Evolutionary conservation across 2,329 filamentous ascomycete species (phyloP), one percentile per base, ranked within the genome.

Genomic region (Fusarium longipes): DNA sequence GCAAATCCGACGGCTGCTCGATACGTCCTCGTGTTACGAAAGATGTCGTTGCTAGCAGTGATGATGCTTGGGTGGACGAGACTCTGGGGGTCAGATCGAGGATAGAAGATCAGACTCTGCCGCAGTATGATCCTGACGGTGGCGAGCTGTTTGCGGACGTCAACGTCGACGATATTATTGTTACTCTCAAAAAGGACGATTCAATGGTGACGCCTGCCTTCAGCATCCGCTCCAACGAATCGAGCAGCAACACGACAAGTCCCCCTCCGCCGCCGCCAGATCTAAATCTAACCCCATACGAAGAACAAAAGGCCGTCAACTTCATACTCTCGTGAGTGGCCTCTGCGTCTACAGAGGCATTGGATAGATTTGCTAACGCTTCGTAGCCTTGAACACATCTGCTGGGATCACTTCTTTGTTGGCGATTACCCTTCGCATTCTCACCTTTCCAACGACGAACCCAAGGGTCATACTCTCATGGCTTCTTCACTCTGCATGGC

Each of bases 291-390:
- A 78, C 76, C 7, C 72, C 74, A 2, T 74, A 75, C 5, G 78
- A 85, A 68, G 82, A 81, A 30, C 79, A 82, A 39, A 75, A 77
- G 40, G 82, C 79, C 18, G 80, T 86, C 65, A 86, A 86, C 74
- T 85, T 86, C 52, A 84, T 86, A 57, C 76, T 86, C 22, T 80
- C 82, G 84, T 86, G 77, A 67, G 82, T 57, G 22, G 8, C 11
- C 39, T n/a, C 32, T 22, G 11, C 6, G 27, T 27, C 11, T 9
- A 7, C 25, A 20, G 32, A 24, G 24, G 29, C 35, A 11, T 15
- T 7, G 11, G 4, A 18, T 22, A n/a, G n/a, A 22, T 27, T 36
- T 10, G 20, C 54, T 69, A 27, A 73, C 44, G 22, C 14, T n/a
- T 29, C 11, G 12, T 30, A 86, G 83, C 4, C 79, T 86, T 49